phyloP scores from a whole-genome alignment of 1,139 yeast species.

The Casaregolazyma suthepensis region DNA sequence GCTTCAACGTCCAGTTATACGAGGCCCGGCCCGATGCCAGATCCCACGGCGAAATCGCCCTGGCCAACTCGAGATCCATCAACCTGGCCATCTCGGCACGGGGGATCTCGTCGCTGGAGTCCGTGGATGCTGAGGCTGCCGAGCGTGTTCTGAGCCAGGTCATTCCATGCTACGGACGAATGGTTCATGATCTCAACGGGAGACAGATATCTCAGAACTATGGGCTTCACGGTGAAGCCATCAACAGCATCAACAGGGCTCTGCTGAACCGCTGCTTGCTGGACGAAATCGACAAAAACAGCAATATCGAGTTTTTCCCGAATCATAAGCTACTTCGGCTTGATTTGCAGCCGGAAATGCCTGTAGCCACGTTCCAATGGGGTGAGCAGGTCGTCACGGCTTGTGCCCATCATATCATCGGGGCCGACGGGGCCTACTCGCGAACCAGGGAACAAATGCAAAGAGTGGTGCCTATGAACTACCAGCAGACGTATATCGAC shows the following conservation, averaged over 20 bases:
- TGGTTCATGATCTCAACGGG: constrained; percentile 74
- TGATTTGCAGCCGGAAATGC: constrained; percentile 12
- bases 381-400: constrained; percentile 15
- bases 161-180: constrained; percentile 83
- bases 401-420: constrained; percentile 55
- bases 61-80: constrained; percentile 46
- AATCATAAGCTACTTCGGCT: constrained; percentile 46
- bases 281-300: constrained; percentile 49
- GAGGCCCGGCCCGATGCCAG: constrained; percentile 49
- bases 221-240: constrained; percentile 79
- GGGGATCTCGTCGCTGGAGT: constrained; percentile 65
- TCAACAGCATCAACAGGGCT: constrained; percentile 78
- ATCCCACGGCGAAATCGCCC: constrained; percentile 21
- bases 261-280: constrained; percentile 59
- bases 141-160: constrained; percentile 50
- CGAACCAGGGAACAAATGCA: constrained; percentile 67
- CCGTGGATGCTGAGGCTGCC: constrained; percentile 56
- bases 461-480: constrained; percentile 59
- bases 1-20: constrained; percentile 65
- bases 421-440: constrained; percentile 86
- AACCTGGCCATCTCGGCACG: constrained; percentile 83
- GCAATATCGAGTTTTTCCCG: constrained; percentile 46
- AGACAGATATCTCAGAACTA: constrained; percentile 62
- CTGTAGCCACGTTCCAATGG: constrained; percentile 8
- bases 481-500: constrained; percentile 71